phyloP scores from a whole-genome alignment of 331 rosid genomes.

The Cydonia oblonga region DNA sequence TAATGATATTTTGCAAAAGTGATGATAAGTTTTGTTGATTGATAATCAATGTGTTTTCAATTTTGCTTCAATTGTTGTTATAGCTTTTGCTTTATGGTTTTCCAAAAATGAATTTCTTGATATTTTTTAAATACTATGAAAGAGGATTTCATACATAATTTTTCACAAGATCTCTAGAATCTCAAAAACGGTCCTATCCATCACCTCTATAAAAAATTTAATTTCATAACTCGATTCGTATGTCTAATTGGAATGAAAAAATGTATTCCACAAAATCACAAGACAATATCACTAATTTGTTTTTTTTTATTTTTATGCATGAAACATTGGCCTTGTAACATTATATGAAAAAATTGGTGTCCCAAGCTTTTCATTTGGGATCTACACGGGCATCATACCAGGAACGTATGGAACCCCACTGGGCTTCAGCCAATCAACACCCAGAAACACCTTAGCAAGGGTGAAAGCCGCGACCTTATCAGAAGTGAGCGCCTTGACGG shows the following conservation, averaged over 20 bases:
- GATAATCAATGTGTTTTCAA: not conserved
- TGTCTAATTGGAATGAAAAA: not conserved
- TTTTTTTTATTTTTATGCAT: no score
- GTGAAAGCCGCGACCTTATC: not conserved
- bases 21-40: not conserved
- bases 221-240: not conserved
- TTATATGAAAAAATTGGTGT: not conserved
- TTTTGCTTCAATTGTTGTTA: not conserved
- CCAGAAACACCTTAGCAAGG: not conserved
- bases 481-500: not conserved
- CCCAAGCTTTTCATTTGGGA: not conserved
- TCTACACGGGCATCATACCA: not conserved
- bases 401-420: conserved; percentile 9
- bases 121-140: no score
- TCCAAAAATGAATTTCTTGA: not conserved
- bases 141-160: no score
- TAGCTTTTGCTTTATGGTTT: not conserved
- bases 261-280: not conserved
- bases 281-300: not conserved
- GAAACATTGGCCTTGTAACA: not conserved
- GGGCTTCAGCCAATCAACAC: conserved; percentile 7
- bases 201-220: no score
- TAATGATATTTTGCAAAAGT: not conserved
- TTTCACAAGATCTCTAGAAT: no score
- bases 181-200: no score